These are phyloP conservation scores for Scenedesmus sp. DNA, from an alignment of 163 green algal species.

Conservation along the genomic window DNA sequence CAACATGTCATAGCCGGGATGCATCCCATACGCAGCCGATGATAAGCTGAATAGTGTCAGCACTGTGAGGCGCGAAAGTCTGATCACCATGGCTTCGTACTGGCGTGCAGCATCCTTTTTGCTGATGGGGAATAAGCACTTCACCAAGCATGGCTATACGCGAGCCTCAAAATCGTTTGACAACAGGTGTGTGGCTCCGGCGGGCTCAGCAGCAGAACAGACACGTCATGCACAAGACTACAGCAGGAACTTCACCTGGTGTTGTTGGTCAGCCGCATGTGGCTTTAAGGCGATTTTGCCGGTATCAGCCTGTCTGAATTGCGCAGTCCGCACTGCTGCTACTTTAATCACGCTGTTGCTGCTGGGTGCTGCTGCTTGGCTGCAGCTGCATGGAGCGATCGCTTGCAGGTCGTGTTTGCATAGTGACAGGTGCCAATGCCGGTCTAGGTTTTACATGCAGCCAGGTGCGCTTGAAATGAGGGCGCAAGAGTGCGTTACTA, in stretches of 20 bases:
- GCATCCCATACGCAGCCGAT: no score
- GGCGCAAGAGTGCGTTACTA: neutral
- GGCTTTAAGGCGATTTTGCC: neutral
- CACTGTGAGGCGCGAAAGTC: neutral
- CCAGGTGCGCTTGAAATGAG: neutral
- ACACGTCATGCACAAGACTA: neutral
- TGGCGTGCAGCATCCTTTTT: slow-evolving; percentile 20
- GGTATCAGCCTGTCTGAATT: neutral
- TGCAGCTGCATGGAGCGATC: slow-evolving; percentile 62
- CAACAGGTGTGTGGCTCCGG: slow-evolving; percentile 12
- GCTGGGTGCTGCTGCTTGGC: neutral
- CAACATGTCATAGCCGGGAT: no score
- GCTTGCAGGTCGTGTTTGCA: slow-evolving; percentile 61
- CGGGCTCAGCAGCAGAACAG: neutral
- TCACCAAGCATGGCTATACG: slow-evolving; percentile 36
- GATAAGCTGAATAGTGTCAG: no score
- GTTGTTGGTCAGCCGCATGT: no score
- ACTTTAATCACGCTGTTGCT: neutral
- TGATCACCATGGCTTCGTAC: neutral
- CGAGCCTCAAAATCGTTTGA: slow-evolving; percentile 25
- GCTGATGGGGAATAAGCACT: slow-evolving; percentile 18
- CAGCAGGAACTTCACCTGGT: neutral
- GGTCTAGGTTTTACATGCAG: slow-evolving; percentile 72
- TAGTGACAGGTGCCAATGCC: slow-evolving; percentile 82
- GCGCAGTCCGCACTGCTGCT: neutral